phyloP scores from a whole-genome alignment of 2,329 filamentous ascomycete species.

The Sporothrix inflata region DNA sequence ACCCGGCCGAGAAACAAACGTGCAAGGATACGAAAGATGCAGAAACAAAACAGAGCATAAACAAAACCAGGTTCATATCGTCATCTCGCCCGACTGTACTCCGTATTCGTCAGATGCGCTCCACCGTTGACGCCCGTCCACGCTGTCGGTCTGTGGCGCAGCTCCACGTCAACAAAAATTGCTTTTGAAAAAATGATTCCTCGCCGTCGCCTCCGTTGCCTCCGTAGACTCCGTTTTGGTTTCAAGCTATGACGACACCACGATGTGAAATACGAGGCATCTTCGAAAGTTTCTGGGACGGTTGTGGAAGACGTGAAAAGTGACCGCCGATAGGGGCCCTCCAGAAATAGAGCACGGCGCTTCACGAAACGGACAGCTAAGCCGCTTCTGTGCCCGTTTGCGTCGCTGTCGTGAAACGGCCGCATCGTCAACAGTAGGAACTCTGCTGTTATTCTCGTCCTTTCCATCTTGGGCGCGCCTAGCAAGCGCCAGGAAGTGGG shows the following conservation, averaged over 20 bases:
- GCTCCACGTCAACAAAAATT: slow-evolving; percentile 5
- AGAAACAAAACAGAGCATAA: background rate
- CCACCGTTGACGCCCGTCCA: background rate
- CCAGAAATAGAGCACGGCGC: slow-evolving; percentile 6
- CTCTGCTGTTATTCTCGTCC: background rate
- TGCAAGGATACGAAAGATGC: background rate
- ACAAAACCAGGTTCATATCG: background rate
- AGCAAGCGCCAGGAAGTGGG: slow-evolving; percentile 3
- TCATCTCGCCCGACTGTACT: background rate
- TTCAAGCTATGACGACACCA: background rate
- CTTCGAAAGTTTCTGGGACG: background rate
- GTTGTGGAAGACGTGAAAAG: background rate
- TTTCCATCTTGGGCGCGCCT: slow-evolving; percentile 11
- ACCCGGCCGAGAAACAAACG: background rate
- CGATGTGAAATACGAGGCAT: background rate
- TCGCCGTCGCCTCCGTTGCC: background rate
- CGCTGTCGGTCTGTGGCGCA: slow-evolving; percentile 18
- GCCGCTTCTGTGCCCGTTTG: background rate
- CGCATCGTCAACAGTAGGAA: no score
- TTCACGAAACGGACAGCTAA: background rate
- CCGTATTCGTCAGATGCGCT: background rate
- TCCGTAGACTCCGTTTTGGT: slow-evolving; percentile 5
- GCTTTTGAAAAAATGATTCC: background rate
- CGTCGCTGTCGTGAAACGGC: background rate
- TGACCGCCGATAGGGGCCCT: no score